Percentiles rank a stretch among this genome's conserved stretches.
Conservation (phyloP, 2,329 filamentous ascomycete species). For the Calonectria montana region DNA sequence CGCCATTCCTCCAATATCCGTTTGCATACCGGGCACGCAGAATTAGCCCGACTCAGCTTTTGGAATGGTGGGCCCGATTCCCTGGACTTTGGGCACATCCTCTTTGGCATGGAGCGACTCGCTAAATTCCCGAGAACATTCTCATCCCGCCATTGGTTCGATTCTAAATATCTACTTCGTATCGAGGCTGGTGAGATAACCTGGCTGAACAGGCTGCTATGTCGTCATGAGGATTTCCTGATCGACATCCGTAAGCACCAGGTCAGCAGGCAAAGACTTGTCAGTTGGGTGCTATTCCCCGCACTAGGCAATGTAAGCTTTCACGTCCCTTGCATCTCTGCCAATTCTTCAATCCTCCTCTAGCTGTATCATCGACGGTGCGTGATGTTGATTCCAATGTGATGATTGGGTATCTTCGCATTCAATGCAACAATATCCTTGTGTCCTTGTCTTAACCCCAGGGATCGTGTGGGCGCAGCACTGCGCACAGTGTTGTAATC, state of each 20-base stretch:
- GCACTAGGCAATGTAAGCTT: background rate
- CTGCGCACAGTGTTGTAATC: background rate
- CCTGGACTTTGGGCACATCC: conserved; percentile 12
- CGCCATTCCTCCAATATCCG: conserved; percentile 8
- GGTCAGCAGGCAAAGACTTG: background rate
- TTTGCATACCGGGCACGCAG: background rate
- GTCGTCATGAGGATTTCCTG: background rate
- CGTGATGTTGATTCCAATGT: background rate
- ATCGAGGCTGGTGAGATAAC: conserved; percentile 6
- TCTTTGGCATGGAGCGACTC: conserved; percentile 3
- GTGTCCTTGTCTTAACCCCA: background rate
- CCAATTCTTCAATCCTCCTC: background rate
- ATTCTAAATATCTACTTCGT: background rate
- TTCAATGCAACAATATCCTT: conserved; percentile 2
- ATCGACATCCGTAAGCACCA: background rate
- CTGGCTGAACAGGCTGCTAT: background rate
- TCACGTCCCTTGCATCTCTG: background rate
- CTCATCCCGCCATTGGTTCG: background rate
- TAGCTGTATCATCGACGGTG: background rate
- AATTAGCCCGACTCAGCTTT: background rate
- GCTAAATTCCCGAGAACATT: conserved; percentile 12
- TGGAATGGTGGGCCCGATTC: conserved; percentile 16
- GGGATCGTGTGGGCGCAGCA: conserved; percentile 1
- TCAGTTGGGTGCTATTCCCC: background rate
- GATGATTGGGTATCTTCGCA: background rate